Evolutionary conservation across 2,329 filamentous ascomycete genomes (phyloP).

Genomic region (Monosporascus cannonballus): DNA sequence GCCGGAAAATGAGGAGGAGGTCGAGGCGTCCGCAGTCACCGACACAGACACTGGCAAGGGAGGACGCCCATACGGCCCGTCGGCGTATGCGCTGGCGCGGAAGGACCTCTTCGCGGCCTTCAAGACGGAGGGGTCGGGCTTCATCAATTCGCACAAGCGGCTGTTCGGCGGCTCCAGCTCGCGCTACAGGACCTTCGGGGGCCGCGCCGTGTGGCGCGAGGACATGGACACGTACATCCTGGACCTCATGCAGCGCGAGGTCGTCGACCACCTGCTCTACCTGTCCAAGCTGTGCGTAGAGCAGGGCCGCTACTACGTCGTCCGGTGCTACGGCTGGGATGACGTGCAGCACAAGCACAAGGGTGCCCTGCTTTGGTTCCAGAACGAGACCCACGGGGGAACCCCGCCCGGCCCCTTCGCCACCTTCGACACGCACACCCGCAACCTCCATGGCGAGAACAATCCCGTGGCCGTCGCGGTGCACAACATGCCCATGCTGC

Average conservation of each 20-base stretch:
- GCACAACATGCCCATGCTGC: conserved; percentile 44
- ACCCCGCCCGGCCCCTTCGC: conserved; percentile 33
- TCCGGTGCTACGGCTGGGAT: conserved; percentile 38
- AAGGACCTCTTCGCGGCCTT: conserved; percentile 26
- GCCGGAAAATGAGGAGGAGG: too few relatives aligned
- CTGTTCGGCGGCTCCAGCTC: conserved; percentile 10
- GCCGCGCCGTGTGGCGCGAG: conserved; percentile 37
- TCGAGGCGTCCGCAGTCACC: neutral
- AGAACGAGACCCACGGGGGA: conserved; percentile 7
- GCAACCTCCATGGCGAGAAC: conserved; percentile 22
- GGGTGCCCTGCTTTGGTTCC: conserved; percentile 42
- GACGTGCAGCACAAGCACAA: conserved; percentile 32
- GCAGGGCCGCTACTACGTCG: conserved; percentile 31
- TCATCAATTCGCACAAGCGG: conserved; percentile 1
- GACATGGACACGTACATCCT: conserved; percentile 53
- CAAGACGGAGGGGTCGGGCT: conserved; percentile 2
- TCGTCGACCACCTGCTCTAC: conserved; percentile 40
- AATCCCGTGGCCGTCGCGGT: conserved; percentile 38
- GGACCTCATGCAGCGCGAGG: conserved; percentile 40
- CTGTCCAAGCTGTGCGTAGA: conserved; percentile 26
- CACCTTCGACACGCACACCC: conserved; percentile 30
- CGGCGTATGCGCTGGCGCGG: conserved; percentile 26
- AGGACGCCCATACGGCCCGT: conserved; percentile 14
- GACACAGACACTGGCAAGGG: neutral
- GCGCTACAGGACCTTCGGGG: conserved; percentile 5